phyloP scores from a whole-genome alignment of 805 yeast genomes.

The Nakazawaea ambrosiae region DNA sequence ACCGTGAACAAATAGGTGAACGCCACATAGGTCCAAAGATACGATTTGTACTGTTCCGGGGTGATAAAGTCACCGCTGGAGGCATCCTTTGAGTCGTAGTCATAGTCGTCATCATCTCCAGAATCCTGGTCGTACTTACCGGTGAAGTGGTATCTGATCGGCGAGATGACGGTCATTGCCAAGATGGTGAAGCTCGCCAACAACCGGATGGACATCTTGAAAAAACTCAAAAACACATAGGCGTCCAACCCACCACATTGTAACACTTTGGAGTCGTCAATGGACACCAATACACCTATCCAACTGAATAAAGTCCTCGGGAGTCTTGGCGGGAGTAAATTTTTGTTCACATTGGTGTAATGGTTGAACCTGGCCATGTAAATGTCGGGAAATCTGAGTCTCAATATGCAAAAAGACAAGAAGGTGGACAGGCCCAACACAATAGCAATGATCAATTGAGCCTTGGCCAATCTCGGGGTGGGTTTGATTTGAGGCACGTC shows the following conservation, averaged over 20 bases:
- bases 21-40: conserved; percentile 79
- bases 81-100: conserved; percentile 1
- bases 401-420: conserved; percentile 57
- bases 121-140: conserved; percentile 36
- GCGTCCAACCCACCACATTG: conserved; percentile 55
- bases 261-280: conserved; percentile 43
- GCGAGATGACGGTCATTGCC: conserved; percentile 43
- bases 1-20: conserved; percentile 84
- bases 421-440: conserved; percentile 65
- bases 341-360: conserved; percentile 30
- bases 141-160: conserved; percentile 44
- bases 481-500: conserved; percentile 12
- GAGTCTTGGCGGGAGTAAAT: conserved; percentile 49
- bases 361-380: conserved; percentile 73
- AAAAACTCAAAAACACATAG: conserved; percentile 50
- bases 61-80: neutral
- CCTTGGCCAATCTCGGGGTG: conserved; percentile 53
- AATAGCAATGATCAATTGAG: conserved; percentile 69
- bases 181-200: conserved; percentile 35
- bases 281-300: conserved; percentile 39
- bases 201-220: conserved; percentile 46
- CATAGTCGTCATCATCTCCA: conserved; percentile 7
- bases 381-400: conserved; percentile 71
- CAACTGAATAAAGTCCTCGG: conserved; percentile 47
- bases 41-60: conserved; percentile 42